Base-by-base conservation (phyloP, 2,329 filamentous ascomycete genomes). In the Aspergillus quadrilineatus region DNA sequence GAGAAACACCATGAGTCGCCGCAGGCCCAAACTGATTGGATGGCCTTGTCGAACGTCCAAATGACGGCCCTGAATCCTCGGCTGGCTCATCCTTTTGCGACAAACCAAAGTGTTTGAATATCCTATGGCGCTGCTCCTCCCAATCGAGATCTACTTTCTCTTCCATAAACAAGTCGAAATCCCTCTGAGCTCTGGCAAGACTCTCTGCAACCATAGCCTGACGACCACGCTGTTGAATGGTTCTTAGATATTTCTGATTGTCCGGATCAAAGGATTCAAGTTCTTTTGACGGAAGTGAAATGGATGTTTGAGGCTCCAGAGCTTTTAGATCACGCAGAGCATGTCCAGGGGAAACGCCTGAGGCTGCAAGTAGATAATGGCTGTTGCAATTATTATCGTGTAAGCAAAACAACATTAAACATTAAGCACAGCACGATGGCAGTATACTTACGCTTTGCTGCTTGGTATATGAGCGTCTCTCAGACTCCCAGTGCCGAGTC, bases 41-140 rank as follows among this genome's bases (percentile, higher is more conserved):
- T 51, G 72, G 73, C 57, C 65, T 71, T 30, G 64, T 64, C n/a
- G 75, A 70, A 37, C 73, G 70, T 12, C 84, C 84, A 70, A 87
- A 87, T 4, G 79, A 72, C 59, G 70, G 70, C 61, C 57, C 70
- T 15, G 70, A 80, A 47, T 86, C 71, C 56, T 60, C 63, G 14
- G 50, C 46, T 12, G 65, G 59, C 26, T 67, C 67, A 52, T 74
- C 71, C 50, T 86, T 88, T 69, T 75, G 73, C 6, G 78, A 80
- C 14, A 99, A 88, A 12, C 94, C 94, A 73, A 99, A 97, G 74
- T 99, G 94, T 68, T 96, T 87, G 75, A 97, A 97, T 62, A 99
- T 96, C 63, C 87, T 87, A 73, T 89, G 90, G 60, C 93, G 88
- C 77, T 97, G 93, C 14, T 89, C 88, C 65, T 97, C 92, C 92